Conservation (phyloP, 495 filamentous ascomycete species). For the Beverwykella pulmonaria region DNA sequence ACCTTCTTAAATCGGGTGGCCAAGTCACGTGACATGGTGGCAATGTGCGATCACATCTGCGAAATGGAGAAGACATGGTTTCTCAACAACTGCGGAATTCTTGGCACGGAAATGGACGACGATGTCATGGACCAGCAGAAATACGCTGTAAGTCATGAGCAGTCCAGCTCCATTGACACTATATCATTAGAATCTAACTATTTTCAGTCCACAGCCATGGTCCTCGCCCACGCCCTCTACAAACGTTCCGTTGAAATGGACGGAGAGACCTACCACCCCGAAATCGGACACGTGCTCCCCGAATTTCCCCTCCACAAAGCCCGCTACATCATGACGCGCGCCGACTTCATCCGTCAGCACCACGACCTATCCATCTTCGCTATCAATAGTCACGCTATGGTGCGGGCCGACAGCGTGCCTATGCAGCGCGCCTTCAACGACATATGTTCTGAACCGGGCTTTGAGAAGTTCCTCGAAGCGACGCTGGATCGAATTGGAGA, state of each 20-base stretch:
- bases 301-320: conserved; percentile 81
- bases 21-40: conserved; percentile 73
- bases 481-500: conserved; percentile 82
- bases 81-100: conserved; percentile 88
- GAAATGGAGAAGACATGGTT: conserved; percentile 89
- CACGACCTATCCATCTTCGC: conserved; percentile 95
- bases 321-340: conserved; percentile 89
- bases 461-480: conserved; percentile 77
- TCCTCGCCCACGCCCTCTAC: conserved; percentile 86
- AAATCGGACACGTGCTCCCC: conserved; percentile 76
- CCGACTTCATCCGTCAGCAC: conserved; percentile 90
- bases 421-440: conserved; percentile 92
- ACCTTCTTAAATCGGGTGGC: conserved; percentile 86
- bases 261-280: conserved; percentile 58
- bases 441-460: conserved; percentile 71
- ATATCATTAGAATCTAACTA: not conserved
- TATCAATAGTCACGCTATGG: conserved; percentile 83
- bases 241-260: conserved; percentile 73
- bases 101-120: conserved; percentile 93
- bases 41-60: conserved; percentile 77
- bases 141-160: conserved; percentile 67
- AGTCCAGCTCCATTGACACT: not conserved
- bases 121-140: conserved; percentile 99
- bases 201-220: conserved; percentile 80
- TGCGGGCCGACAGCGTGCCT: conserved; percentile 81